phyloP scores from a whole-genome alignment of 306 rosid species.

The Gastrolobium bilobum region DNA sequence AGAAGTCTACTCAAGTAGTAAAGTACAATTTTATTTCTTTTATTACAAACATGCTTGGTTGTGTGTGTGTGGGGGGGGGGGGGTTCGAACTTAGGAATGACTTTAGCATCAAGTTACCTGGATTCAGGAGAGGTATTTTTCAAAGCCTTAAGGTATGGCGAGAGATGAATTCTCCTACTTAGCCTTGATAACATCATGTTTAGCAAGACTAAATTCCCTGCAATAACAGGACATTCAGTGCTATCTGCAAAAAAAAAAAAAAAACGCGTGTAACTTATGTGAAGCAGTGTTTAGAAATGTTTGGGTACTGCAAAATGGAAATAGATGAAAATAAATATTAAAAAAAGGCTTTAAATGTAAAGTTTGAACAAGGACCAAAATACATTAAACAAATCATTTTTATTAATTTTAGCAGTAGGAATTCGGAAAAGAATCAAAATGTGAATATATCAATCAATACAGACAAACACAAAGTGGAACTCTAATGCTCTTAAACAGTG shows the following conservation, averaged over 20 bases:
- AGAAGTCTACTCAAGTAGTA: slow-evolving; percentile 22
- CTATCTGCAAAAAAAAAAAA: slow-evolving; percentile 46
- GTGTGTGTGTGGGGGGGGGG: no score
- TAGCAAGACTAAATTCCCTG: slow-evolving; percentile 30
- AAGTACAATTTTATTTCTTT: slow-evolving; percentile 1
- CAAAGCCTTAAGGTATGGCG: slow-evolving; percentile 49
- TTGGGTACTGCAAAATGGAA: neutral
- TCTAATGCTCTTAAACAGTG: neutral
- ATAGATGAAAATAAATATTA: slow-evolving; percentile 4
- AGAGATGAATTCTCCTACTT: slow-evolving; percentile 56
- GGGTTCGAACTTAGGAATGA: neutral
- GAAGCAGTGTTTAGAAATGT: slow-evolving; percentile 35
- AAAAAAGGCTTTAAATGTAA: neutral
- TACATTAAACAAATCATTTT: slow-evolving; percentile 30
- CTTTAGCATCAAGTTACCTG: slow-evolving; percentile 51
- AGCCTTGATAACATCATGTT: slow-evolving; percentile 67
- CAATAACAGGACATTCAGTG: slow-evolving; percentile 47
- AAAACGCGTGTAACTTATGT: neutral
- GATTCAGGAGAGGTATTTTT: slow-evolving; percentile 43
- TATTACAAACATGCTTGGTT: slow-evolving; percentile 7
- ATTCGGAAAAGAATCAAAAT: slow-evolving; percentile 5
- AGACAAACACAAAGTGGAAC: slow-evolving; percentile 10
- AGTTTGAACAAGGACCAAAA: slow-evolving; percentile 29
- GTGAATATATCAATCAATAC: slow-evolving; percentile 14
- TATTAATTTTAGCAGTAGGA: slow-evolving; percentile 14